Percentiles rank a stretch among this genome's conserved stretches.
phyloP scores from a whole-genome alignment of 805 yeast species.

The Starmera amethionina region DNA sequence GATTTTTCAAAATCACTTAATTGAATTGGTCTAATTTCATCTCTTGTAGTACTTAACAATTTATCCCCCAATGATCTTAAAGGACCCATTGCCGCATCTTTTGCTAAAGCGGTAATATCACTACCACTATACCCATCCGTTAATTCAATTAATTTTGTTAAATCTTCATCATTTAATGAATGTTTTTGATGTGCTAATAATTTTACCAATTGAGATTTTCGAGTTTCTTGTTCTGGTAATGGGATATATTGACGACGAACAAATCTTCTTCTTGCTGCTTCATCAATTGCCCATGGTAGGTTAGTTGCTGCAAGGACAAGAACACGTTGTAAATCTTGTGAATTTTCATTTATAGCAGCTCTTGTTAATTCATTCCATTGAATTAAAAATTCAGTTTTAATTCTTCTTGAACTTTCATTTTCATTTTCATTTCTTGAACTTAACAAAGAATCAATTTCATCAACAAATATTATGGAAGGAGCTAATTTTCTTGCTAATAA shows the following conservation, averaged over 20 bases:
- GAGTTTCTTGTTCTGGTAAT: constrained; percentile 78
- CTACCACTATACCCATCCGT: constrained; percentile 90
- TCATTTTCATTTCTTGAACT: constrained; percentile 74
- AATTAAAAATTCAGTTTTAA: constrained; percentile 86
- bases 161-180: constrained; percentile 55
- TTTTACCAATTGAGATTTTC: constrained; percentile 62
- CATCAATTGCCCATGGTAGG: constrained; percentile 95
- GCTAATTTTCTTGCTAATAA: constrained; percentile 78
- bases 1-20: constrained; percentile 71
- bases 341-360: constrained; percentile 63
- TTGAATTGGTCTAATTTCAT: constrained; percentile 68
- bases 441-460: constrained; percentile 87
- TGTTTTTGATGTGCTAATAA: constrained; percentile 61
- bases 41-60: constrained; percentile 57
- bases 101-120: constrained; percentile 90
- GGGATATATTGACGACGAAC: constrained; percentile 92
- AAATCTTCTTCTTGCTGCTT: constrained; percentile 92
- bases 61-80: constrained; percentile 83
- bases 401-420: constrained; percentile 82
- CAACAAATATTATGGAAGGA: constrained; percentile 91
- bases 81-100: constrained; percentile 98
- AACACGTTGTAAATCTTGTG: constrained; percentile 39
- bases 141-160: constrained; percentile 45
- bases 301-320: constrained; percentile 92
- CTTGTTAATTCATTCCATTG: constrained; percentile 93